Base-by-base conservation (phyloP, 257 asterid species). In the Petrea volubilis region DNA sequence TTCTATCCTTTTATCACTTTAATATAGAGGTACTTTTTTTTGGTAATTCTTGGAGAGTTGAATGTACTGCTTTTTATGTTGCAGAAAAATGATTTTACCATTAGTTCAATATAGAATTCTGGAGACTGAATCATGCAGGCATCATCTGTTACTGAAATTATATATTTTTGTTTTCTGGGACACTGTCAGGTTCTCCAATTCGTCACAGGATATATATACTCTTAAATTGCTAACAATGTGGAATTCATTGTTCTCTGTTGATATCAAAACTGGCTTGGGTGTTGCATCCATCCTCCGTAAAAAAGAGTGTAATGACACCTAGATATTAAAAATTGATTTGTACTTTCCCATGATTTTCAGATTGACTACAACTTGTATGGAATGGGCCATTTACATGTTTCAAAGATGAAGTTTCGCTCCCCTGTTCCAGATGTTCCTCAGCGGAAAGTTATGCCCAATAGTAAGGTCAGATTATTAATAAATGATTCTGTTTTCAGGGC, bases 311-410 rank as follows among this genome's bases (percentile, higher is more conserved):
- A 34, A 4, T 73, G 46, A 44, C 55, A 50, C 58, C 68, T 40
- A 43, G 40, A 61, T 69, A 31, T 58, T 24, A n/a, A 33, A 61
- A 46, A 29, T 27, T 36, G 49, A 17, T 25, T 49, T 67, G 43
- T 33, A 41, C 49, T 21, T 68, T 63, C 40, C n/a, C 40, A 60
- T 81, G 78, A 78, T 71, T 11, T 52, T 74, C 90, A 94, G 99
- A 80, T 94, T 68, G 97, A 91, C 84, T 85, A 94, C 82, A 89
- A 88, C 80, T 82, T 94, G 87, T 91, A 85, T 57, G 99, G 99
- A 69, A 94, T 94, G 99, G 91, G 97, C 25, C 97, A 86, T 80
- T 72, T 94, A 68, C 99, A 94, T 50, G 83, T 87, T 51, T 83
- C 97, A 50, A 91, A 88, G 82, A 60, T 88, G 75, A 94, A 84